Conservation (phyloP, 352 stramenopile species). For the Globisporangium iwayamae region DNA sequence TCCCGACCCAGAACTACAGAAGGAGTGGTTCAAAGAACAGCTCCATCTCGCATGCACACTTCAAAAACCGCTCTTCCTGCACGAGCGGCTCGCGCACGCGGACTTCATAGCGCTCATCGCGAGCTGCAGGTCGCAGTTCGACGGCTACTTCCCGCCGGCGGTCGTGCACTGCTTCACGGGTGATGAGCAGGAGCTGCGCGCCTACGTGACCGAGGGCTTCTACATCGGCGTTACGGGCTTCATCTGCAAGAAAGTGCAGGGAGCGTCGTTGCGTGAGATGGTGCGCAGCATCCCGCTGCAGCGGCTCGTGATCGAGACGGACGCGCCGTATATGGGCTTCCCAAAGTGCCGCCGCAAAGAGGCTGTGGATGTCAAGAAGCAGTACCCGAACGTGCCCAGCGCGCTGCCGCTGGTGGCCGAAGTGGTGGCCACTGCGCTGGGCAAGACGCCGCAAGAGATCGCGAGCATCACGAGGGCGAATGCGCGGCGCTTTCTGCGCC, state of each 20-base stretch:
- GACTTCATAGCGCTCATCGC: constrained; percentile 76
- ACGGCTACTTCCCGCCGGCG: constrained; percentile 45
- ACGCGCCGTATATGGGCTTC: constrained; percentile 91
- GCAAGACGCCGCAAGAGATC: constrained; percentile 45
- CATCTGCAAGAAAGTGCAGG: constrained; percentile 81
- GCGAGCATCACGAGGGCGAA: constrained; percentile 61
- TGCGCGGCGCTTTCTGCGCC: constrained; percentile 61
- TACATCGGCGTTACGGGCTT: constrained; percentile 91
- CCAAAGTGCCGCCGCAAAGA: constrained; percentile 53
- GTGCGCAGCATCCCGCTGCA: constrained; percentile 64
- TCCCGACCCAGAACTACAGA: constrained; percentile 36
- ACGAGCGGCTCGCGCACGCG: constrained; percentile 71
- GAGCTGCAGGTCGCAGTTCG: constrained; percentile 30
- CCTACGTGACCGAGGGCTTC: constrained; percentile 78
- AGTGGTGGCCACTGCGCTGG: constrained; percentile 46
- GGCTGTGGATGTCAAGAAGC: constrained; percentile 37
- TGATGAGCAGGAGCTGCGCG: constrained; percentile 54
- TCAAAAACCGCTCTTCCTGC: constrained; percentile 78
- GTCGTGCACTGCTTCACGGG: constrained; percentile 93
- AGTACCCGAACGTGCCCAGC: constrained; percentile 79
- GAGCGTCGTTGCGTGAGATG: constrained; percentile 48
- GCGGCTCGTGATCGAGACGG: constrained; percentile 88
- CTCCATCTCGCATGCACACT: constrained; percentile 60
- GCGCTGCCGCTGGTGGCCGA: constrained; percentile 57
- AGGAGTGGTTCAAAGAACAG: constrained; percentile 65